Percentiles rank a stretch among this genome's conserved stretches.
Evolutionary conservation across 306 rosid genomes (phyloP).

Genomic region (Bauhinia variegata): DNA sequence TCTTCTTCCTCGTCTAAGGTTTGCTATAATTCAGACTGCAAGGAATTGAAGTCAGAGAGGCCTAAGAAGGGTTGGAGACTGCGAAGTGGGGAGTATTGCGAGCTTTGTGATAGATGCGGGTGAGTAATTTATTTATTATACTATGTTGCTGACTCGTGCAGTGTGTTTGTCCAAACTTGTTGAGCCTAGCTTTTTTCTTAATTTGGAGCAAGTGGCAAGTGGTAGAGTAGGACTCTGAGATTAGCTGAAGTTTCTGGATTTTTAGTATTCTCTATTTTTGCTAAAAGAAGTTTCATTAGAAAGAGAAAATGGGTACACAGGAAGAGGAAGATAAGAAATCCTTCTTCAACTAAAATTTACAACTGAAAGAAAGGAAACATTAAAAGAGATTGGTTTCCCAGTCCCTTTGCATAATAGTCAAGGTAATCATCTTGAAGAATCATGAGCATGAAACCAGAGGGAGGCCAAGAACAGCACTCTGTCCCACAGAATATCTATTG

Average conservation of each 20-base stretch:
- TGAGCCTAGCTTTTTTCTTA: not conserved
- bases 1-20: conserved; percentile 50
- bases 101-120: conserved; percentile 99
- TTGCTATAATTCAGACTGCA: conserved; percentile 85
- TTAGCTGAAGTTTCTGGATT: conserved; percentile 39
- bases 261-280: not conserved
- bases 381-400: no score
- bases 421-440: no score
- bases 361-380: no score
- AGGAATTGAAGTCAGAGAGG: conserved; percentile 74
- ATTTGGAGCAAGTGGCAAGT: conserved; percentile 33
- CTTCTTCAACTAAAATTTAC: no score
- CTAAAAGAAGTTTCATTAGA: no score
- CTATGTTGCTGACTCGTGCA: conserved; percentile 27
- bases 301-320: no score
- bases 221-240: conserved; percentile 30
- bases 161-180: conserved; percentile 8
- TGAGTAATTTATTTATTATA: conserved; percentile 34
- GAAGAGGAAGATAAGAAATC: no score
- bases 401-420: no score
- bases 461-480: no score
- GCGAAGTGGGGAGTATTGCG: conserved; percentile 79
- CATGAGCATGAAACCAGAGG: no score
- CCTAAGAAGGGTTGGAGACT: conserved; percentile 93
- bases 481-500: no score